Percentiles rank a stretch among this genome's conserved stretches.
Evolutionary conservation across 768 basidiomycete species (phyloP).

Genomic region (Sutorius australiensis): DNA sequence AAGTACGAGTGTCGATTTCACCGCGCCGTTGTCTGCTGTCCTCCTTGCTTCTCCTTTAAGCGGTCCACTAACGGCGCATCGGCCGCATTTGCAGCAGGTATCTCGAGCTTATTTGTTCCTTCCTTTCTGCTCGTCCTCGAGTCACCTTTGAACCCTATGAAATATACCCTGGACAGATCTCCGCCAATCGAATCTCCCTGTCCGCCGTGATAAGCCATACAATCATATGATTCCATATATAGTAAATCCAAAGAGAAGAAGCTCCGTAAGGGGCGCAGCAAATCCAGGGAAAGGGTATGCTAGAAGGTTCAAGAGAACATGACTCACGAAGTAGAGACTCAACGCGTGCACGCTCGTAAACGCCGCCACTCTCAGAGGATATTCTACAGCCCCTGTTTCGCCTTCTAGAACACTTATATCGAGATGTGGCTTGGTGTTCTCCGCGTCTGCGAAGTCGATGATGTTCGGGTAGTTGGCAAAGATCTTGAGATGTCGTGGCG

Average conservation of each 20-base stretch:
- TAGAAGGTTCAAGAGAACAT: slow-evolving; percentile 7
- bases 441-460: slow-evolving; percentile 74
- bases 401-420: slow-evolving; percentile 70
- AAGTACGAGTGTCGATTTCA: slow-evolving; percentile 15
- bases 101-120: slow-evolving; percentile 58
- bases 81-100: slow-evolving; percentile 77
- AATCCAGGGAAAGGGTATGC: slow-evolving; percentile 17
- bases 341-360: slow-evolving; percentile 72
- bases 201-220: slow-evolving; percentile 12
- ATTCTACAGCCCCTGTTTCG: slow-evolving; percentile 65
- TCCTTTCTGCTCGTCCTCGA: slow-evolving; percentile 51
- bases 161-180: slow-evolving; percentile 66
- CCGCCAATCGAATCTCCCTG: slow-evolving; percentile 68
- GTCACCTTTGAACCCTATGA: slow-evolving; percentile 82
- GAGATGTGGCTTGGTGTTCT: slow-evolving; percentile 64
- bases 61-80: slow-evolving; percentile 67
- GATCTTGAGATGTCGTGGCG: slow-evolving; percentile 71
- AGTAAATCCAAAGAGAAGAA: slow-evolving; percentile 19
- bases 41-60: slow-evolving; percentile 51
- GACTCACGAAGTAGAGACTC: slow-evolving; percentile 76
- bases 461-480: slow-evolving; percentile 73
- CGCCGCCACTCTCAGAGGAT: slow-evolving; percentile 71
- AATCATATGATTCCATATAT: slow-evolving; percentile 13
- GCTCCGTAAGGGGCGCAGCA: not conserved
- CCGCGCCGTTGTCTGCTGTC: slow-evolving; percentile 62